Evolutionary conservation across 2,329 filamentous ascomycete genomes (phyloP).

Genomic region (Colletotrichum sidae): DNA sequence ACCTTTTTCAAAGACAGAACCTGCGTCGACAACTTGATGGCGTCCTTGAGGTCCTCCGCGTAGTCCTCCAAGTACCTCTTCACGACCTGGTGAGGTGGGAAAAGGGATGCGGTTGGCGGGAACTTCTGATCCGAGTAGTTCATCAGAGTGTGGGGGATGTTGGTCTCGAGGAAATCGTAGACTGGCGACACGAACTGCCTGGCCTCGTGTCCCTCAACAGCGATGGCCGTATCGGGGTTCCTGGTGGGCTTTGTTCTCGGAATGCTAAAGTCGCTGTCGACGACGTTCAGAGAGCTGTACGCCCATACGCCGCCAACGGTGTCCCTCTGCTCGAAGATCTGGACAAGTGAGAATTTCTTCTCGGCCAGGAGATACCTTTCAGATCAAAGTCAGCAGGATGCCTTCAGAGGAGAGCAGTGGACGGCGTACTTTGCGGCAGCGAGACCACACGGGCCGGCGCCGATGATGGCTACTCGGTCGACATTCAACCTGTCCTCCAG

Average conservation of each 20-base stretch:
- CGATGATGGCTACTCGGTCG: slow-evolving; percentile 73
- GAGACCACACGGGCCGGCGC: slow-evolving; percentile 78
- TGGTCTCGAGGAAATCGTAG: slow-evolving; percentile 77
- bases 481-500: slow-evolving; percentile 44
- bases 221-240: slow-evolving; percentile 56
- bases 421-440: slow-evolving; percentile 61
- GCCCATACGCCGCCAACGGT: slow-evolving; percentile 80
- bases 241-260: slow-evolving; percentile 45
- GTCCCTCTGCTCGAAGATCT: slow-evolving; percentile 77
- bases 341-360: slow-evolving; percentile 70
- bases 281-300: slow-evolving; percentile 56
- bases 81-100: slow-evolving; percentile 74
- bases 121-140: slow-evolving; percentile 73
- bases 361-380: slow-evolving; percentile 75
- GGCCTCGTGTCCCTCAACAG: slow-evolving; percentile 40
- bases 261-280: slow-evolving; percentile 39
- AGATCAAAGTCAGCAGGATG: background rate
- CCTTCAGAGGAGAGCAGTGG: background rate
- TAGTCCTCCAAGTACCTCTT: slow-evolving; percentile 75
- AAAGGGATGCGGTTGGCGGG: slow-evolving; percentile 68
- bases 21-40: slow-evolving; percentile 72
- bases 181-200: slow-evolving; percentile 75
- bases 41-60: slow-evolving; percentile 66
- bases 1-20: slow-evolving; percentile 59
- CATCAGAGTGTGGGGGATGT: slow-evolving; percentile 81